These are phyloP conservation scores for Verticillium dahliae DNA, from an alignment of 2,329 filamentous ascomycete species.

Conservation along the genomic window DNA sequence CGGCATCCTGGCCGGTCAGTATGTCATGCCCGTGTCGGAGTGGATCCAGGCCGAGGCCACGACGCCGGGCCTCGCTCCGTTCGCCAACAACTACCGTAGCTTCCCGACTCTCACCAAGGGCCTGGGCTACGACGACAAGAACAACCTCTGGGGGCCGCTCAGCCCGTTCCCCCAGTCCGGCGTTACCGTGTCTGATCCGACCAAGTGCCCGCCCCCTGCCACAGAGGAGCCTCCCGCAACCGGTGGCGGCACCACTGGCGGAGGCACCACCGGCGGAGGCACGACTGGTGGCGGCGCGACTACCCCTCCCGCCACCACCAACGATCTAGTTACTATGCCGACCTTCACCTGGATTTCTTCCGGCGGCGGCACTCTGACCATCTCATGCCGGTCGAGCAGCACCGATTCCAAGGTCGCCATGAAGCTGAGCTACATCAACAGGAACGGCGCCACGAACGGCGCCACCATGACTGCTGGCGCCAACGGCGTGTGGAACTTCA, in stretches of 20 bases:
- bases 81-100: conserved; percentile 25
- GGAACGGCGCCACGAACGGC: conserved; percentile 9
- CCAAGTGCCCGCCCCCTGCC: conserved; percentile 4
- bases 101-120: conserved; percentile 23
- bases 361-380: conserved; percentile 11
- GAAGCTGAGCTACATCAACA: conserved; percentile 15
- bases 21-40: conserved; percentile 30
- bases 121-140: conserved; percentile 18
- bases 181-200: conserved; percentile 7
- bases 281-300: not conserved
- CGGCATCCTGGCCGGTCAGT: conserved; percentile 31
- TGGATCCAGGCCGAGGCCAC: conserved; percentile 35
- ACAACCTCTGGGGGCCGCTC: conserved; percentile 27
- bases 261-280: not conserved
- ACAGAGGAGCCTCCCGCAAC: not conserved
- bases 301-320: not conserved
- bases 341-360: conserved; percentile 9
- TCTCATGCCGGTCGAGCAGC: conserved; percentile 8
- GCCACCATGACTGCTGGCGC: conserved; percentile 5
- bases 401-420: conserved; percentile 13
- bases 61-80: conserved; percentile 24
- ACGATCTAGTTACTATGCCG: conserved; percentile 8
- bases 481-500: conserved; percentile 11
- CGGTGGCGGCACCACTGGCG: not conserved
- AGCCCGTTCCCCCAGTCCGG: conserved; percentile 21